These are phyloP conservation scores for Cymodocea nodosa DNA, from an alignment of 116 monocot species.

Conservation along the genomic window DNA sequence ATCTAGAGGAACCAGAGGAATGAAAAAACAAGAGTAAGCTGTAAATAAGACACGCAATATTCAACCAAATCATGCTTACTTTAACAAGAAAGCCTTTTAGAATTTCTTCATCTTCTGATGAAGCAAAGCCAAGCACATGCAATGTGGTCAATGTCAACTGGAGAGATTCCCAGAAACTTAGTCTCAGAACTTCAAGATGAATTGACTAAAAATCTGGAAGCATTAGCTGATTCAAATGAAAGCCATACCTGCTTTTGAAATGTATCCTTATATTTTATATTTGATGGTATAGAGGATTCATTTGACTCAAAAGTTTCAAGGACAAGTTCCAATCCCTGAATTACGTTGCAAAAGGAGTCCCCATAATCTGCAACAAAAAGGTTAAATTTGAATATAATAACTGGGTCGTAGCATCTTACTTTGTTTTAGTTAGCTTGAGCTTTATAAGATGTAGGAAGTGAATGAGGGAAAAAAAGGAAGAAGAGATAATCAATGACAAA, in stretches of 20 bases:
- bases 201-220: constrained; percentile 4
- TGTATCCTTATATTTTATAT: constrained; percentile 63
- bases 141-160: constrained; percentile 67
- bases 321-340: constrained; percentile 62
- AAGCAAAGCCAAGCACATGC: constrained; percentile 73
- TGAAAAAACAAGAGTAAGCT: neutral
- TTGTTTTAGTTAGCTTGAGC: neutral
- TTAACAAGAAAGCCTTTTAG: constrained; percentile 72
- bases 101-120: constrained; percentile 41
- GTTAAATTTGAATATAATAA: neutral
- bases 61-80: constrained; percentile 23
- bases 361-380: constrained; percentile 61
- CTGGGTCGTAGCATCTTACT: neutral
- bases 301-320: constrained; percentile 57
- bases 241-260: constrained; percentile 76
- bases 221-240: neutral
- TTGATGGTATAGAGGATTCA: constrained; percentile 28
- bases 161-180: constrained; percentile 3
- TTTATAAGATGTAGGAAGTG: too few species aligned
- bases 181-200: neutral
- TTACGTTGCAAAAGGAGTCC: constrained; percentile 68
- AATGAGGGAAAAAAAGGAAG: too few species aligned
- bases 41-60: neutral
- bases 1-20: too few species aligned
- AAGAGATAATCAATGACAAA: neutral